phyloP scores from a whole-genome alignment of 768 basidiomycete species.

The Galerina sulciceps region DNA sequence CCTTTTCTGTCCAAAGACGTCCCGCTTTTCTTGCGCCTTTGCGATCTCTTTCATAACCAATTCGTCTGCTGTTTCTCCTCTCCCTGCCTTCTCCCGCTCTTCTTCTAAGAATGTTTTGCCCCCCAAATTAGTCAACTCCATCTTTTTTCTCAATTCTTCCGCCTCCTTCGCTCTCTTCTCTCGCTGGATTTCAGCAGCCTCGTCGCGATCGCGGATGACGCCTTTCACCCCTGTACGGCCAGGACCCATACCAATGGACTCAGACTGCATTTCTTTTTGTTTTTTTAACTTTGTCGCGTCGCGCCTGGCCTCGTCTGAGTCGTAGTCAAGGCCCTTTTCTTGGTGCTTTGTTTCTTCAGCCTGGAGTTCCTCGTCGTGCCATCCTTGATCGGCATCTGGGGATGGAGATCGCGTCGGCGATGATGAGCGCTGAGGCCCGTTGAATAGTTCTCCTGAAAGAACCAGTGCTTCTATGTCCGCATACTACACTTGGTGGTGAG shows the following conservation, averaged over 20 bases:
- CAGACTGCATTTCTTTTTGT: conserved; percentile 35
- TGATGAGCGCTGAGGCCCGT: conserved; percentile 51
- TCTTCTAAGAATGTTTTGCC: conserved; percentile 82
- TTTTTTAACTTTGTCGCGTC: conserved; percentile 36
- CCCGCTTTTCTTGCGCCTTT: conserved; percentile 36
- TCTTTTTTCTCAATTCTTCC: conserved; percentile 52
- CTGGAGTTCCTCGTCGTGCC: conserved; percentile 53
- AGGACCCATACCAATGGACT: conserved; percentile 84
- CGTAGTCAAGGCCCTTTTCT: conserved; percentile 47
- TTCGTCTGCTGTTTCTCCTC: conserved; percentile 50
- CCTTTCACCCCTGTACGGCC: conserved; percentile 90
- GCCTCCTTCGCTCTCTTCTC: conserved; percentile 56
- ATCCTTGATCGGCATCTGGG: conserved; percentile 50
- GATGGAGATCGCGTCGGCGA: conserved; percentile 72
- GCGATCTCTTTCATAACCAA: conserved; percentile 48
- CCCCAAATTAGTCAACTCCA: conserved; percentile 69
- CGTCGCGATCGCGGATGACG: conserved; percentile 80
- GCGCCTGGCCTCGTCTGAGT: conserved; percentile 44
- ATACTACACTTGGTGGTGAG: conserved; percentile 16
- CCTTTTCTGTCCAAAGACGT: conserved; percentile 51
- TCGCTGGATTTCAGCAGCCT: conserved; percentile 62
- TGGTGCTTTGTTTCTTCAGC: conserved; percentile 39
- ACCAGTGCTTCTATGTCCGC: conserved; percentile 71
- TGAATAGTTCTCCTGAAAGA: conserved; percentile 80
- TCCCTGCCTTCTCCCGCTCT: conserved; percentile 56